phyloP scores from a whole-genome alignment of 2,329 filamentous ascomycete genomes.

The Fusarium nygamai region DNA sequence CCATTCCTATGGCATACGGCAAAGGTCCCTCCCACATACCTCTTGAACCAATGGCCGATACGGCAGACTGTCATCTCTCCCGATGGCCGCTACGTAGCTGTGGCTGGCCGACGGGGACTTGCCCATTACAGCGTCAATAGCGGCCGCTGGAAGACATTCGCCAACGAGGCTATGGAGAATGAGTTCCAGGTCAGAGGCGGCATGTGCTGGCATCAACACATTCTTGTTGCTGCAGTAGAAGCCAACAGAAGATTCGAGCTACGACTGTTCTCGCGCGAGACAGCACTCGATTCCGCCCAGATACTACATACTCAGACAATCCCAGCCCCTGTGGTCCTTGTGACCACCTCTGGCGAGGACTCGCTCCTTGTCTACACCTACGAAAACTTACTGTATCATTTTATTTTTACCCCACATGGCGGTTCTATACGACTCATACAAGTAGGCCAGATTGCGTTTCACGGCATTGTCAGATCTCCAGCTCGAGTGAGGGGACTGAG shows the following conservation, averaged over 20 bases:
- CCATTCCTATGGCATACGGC: constrained; percentile 95
- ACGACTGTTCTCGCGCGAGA: constrained; percentile 91
- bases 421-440: constrained; percentile 81
- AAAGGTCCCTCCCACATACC: constrained; percentile 84
- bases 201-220: constrained; percentile 99
- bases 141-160: constrained; percentile 94
- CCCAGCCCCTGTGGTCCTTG: constrained; percentile 86
- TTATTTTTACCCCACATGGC: constrained; percentile 80
- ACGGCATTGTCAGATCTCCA: constrained; percentile 94
- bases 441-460: constrained; percentile 97
- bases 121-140: constrained; percentile 97
- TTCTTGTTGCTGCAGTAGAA: constrained; percentile 93
- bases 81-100: constrained; percentile 92
- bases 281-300: constrained; percentile 76
- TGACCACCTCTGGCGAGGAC: constrained; percentile 90
- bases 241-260: constrained; percentile 83
- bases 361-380: constrained; percentile 97
- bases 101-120: constrained; percentile 91
- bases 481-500: constrained; percentile 91
- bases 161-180: constrained; percentile 81
- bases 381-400: constrained; percentile 95
- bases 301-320: constrained; percentile 81
- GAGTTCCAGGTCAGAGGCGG: constrained; percentile 93
- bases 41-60: constrained; percentile 94
- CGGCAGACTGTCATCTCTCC: constrained; percentile 86